These are phyloP conservation scores for Solanum etuberosum DNA, from an alignment of 257 asterid species.

Conservation along the genomic window DNA sequence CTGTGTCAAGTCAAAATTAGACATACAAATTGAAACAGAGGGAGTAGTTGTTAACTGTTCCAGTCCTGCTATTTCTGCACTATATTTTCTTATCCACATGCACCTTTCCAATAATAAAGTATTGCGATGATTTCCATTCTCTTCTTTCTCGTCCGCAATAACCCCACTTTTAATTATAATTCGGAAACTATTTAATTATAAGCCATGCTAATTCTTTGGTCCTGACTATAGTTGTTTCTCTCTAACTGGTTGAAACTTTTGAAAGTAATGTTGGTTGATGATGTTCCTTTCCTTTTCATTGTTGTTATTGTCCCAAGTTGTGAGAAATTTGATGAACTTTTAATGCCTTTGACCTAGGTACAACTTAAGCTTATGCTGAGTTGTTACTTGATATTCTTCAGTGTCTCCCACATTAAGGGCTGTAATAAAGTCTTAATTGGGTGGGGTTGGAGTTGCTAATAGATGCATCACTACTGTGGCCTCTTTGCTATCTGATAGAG, in stretches of 20 bases:
- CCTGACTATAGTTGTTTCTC: neutral
- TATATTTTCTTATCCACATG: neutral
- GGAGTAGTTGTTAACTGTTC: neutral
- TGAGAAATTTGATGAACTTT: neutral
- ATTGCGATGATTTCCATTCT: neutral
- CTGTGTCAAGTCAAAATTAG: neutral
- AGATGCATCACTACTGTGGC: neutral
- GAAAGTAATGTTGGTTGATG: neutral
- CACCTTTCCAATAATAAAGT: neutral
- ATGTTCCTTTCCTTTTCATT: neutral
- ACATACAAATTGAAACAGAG: neutral
- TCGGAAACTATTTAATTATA: neutral
- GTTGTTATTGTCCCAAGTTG: neutral
- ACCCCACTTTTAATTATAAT: neutral
- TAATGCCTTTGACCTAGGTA: neutral
- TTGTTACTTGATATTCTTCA: neutral
- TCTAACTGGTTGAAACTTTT: neutral
- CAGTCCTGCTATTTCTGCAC: neutral
- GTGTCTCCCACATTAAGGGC: neutral
- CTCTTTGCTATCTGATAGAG: neutral
- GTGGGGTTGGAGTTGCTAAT: neutral
- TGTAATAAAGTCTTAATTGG: neutral
- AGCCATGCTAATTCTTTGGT: neutral
- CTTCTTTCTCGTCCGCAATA: neutral
- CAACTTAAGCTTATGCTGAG: neutral